Evolutionary conservation across 805 yeast species (phyloP), one percentile per base, ranked within the genome.

Genomic region (Ogataea naganishii): DNA sequence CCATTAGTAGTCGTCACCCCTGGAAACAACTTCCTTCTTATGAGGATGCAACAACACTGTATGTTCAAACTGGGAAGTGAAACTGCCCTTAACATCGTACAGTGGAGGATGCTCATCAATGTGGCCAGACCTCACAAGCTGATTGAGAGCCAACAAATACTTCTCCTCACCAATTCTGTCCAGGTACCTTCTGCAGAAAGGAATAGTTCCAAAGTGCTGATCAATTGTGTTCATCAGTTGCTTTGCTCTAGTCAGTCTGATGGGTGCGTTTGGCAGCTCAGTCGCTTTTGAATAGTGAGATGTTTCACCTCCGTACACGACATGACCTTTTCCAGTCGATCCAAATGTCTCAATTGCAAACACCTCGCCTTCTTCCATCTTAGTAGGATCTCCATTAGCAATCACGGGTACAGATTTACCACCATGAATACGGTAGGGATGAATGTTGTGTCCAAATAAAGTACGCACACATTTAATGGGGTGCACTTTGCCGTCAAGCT

Each of bases 261-360:
- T 50, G 4, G 81, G 72, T 5, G 73, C 62, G 45, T 47, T 53
- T 18, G 72, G 65, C 11, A 64, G 64, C 24, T 66, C 78, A 18
- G 57, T 50, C 44, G 64, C 72, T 48, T 72, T 66, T 19, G 94
- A 86, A 51, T 92, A 92, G 60, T 92, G 99, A 10, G 96, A 86
- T 46, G 89, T 80, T 58, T 92, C 98, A 26, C 98, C 98, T 37
- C 75, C 80, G 6, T 75, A 62, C 27, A 78, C 62, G 20, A 92
- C 97, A 44, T 78, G 80, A 21, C 97, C 99, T 35, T 80, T 72
- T 38, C 99, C 99, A 2, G 98, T 92, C 25, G 95, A 73, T 9
- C 98, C 98, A 50, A 92, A 92, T 3, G 99, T 92, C 61, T 92
- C 99, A 49, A 92, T 89, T 37, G 99, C 99, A 65, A 84, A 89